Conservation (phyloP, 1,284 basidiomycete species). For the Cryptococcus sp. region DNA sequence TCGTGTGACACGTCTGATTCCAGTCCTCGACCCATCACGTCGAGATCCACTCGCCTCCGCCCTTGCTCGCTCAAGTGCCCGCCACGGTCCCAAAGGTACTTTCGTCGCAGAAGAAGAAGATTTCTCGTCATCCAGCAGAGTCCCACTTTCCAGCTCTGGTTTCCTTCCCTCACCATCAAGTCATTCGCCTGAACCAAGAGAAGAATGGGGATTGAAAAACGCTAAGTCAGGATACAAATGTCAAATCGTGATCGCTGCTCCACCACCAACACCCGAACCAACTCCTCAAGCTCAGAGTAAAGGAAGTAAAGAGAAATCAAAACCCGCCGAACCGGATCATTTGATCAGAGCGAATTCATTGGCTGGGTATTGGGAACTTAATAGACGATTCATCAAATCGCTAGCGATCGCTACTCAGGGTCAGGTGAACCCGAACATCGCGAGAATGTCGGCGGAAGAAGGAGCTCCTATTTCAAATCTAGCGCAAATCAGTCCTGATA, state of each 20-base stretch:
- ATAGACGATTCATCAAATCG: slow-evolving; percentile 52
- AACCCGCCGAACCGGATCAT: slow-evolving; percentile 49
- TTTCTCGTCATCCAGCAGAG: slow-evolving; percentile 18
- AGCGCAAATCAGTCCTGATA: slow-evolving; percentile 81
- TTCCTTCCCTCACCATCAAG: background rate
- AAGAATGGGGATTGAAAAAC: background rate
- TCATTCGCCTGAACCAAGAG: slow-evolving; percentile 1
- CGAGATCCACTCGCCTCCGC: slow-evolving; percentile 45
- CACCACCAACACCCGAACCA: slow-evolving; percentile 3
- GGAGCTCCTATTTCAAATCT: slow-evolving; percentile 50
- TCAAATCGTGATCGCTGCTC: slow-evolving; percentile 30
- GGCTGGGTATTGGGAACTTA: slow-evolving; percentile 74
- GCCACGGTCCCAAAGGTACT: slow-evolving; percentile 12
- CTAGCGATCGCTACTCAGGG: slow-evolving; percentile 1
- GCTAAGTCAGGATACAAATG: slow-evolving; percentile 21
- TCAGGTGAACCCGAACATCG: background rate
- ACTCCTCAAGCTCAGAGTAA: slow-evolving; percentile 6
- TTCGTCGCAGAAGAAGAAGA: slow-evolving; percentile 4
- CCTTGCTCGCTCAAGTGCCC: slow-evolving; percentile 42
- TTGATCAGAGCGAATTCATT: slow-evolving; percentile 80
- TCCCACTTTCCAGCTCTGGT: slow-evolving; percentile 12
- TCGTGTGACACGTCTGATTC: background rate
- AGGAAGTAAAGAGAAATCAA: slow-evolving; percentile 19
- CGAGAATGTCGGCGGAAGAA: slow-evolving; percentile 29
- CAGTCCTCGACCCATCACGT: slow-evolving; percentile 40